Conservation (phyloP, 73 alveolate species). For the Tetrahymena borealis region DNA sequence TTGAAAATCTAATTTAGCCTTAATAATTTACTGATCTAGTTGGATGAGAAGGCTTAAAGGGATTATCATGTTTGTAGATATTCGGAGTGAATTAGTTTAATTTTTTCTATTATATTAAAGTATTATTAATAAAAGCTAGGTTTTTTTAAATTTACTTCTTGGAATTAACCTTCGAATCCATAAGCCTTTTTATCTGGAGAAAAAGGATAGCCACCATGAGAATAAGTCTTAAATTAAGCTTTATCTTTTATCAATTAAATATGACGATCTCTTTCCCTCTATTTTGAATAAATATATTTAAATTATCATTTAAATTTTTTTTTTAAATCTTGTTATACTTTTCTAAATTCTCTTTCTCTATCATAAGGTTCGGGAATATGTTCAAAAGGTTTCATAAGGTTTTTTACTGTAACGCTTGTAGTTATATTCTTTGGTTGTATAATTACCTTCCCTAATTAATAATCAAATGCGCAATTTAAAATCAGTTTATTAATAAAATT, state of each 20-base stretch:
- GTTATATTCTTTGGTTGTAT: neutral
- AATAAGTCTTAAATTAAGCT: neutral
- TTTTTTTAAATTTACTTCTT: neutral
- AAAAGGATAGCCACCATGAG: constrained; percentile 1
- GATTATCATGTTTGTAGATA: neutral
- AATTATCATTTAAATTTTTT: neutral
- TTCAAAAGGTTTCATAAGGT: neutral
- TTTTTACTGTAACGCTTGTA: neutral
- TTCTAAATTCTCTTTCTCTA: neutral
- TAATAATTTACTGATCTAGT: neutral
- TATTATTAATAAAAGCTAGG: no score
- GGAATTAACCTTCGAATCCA: neutral
- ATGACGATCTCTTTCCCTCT: neutral
- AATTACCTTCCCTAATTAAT: neutral
- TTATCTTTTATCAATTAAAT: neutral
- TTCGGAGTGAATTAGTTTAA: neutral
- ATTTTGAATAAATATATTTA: neutral
- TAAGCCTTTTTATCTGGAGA: neutral
- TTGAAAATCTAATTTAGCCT: neutral
- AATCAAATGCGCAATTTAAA: neutral
- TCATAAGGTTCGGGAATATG: neutral
- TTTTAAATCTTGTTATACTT: neutral
- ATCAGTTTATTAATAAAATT: neutral
- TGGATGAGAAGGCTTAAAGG: neutral
- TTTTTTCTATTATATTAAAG: neutral